Percentiles rank a stretch among this genome's conserved stretches.
Conservation (phyloP, 441 rosid species). For the Jatropha multifida region DNA sequence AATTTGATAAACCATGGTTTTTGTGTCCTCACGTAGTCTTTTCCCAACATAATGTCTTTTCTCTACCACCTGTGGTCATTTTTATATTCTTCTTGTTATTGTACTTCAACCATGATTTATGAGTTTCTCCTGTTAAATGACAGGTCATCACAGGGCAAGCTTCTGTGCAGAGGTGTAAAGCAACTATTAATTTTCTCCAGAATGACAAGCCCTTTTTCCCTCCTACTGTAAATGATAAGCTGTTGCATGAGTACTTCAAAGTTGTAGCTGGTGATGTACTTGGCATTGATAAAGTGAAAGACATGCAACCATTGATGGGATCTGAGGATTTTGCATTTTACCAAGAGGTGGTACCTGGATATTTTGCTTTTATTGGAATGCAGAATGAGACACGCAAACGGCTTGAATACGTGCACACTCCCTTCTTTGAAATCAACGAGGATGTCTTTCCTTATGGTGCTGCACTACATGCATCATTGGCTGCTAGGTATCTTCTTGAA, state of each 20-base stretch:
- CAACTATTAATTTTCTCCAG: constrained; percentile 51
- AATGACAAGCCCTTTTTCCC: constrained; percentile 55
- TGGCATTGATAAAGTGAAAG: constrained; percentile 50
- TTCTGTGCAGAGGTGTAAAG: constrained; percentile 80
- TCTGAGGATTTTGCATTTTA: constrained; percentile 92
- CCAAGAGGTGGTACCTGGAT: constrained; percentile 73
- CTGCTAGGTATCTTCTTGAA: constrained; percentile 59
- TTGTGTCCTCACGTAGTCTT: neutral
- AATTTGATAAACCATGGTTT: neutral
- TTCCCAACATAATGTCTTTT: neutral
- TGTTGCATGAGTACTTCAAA: constrained; percentile 55
- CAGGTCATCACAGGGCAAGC: constrained; percentile 90
- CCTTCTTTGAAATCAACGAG: constrained; percentile 65
- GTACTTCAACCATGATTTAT: neutral
- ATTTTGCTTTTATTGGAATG: constrained; percentile 69
- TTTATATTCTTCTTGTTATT: neutral
- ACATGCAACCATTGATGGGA: constrained; percentile 76
- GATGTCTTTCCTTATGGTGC: constrained; percentile 80
- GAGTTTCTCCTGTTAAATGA: constrained; percentile 12
- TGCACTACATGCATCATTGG: constrained; percentile 87
- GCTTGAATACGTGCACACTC: constrained; percentile 52
- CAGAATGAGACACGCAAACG: constrained; percentile 39
- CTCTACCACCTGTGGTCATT: neutral
- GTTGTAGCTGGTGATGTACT: constrained; percentile 62
- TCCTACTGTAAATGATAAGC: constrained; percentile 60